phyloP scores from a whole-genome alignment of 2,329 filamentous ascomycete species.

The Botrytis elliptica region DNA sequence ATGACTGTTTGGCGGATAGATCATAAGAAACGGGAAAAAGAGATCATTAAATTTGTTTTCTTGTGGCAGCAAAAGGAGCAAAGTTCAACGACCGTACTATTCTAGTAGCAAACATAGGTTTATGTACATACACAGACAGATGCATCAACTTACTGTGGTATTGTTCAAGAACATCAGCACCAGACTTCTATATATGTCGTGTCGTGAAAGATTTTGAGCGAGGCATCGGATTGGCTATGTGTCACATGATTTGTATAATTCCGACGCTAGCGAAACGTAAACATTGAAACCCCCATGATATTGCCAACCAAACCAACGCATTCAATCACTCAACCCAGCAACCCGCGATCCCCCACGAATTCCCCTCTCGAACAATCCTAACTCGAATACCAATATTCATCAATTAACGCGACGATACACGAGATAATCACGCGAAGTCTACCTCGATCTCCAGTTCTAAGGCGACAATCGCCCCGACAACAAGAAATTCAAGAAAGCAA shows the following conservation, averaged over 20 bases:
- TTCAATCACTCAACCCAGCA: slow-evolving; percentile 7
- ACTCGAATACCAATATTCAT: neutral
- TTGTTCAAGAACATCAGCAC: neutral
- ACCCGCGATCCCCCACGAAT: neutral
- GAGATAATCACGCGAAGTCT: slow-evolving; percentile 24
- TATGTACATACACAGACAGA: neutral
- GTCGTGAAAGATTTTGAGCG: neutral
- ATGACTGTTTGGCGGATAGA: neutral
- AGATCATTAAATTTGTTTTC: neutral
- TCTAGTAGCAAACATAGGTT: neutral
- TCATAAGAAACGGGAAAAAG: neutral
- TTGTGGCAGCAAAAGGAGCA: neutral
- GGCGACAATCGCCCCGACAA: slow-evolving; percentile 20
- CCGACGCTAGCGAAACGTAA: slow-evolving; percentile 17
- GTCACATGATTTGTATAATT: slow-evolving; percentile 20
- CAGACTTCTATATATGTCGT: neutral
- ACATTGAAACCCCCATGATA: slow-evolving; percentile 24
- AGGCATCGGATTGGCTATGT: neutral
- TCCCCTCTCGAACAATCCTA: neutral
- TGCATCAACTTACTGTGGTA: neutral
- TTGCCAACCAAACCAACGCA: neutral
- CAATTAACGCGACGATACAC: slow-evolving; percentile 34
- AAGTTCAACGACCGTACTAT: neutral
- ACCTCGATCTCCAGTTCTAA: neutral
- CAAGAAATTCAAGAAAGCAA: slow-evolving; percentile 26